Percentiles rank a stretch among this genome's conserved stretches.
Evolutionary conservation across 176 grass and related monocot genomes (phyloP).

Genomic region (Bromus sterilis): DNA sequence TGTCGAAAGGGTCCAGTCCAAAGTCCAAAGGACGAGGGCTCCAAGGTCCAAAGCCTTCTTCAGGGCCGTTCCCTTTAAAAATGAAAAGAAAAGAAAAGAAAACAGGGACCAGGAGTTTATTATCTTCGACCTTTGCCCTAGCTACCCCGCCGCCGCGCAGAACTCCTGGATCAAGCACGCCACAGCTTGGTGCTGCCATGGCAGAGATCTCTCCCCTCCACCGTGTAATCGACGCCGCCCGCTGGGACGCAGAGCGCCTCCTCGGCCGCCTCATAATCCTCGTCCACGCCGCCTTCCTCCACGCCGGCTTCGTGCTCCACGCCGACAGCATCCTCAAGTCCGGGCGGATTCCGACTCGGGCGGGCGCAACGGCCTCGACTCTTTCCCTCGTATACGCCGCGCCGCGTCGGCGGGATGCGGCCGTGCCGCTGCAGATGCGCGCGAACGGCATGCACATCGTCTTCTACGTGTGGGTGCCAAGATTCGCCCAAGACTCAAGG

Average conservation of each 20-base stretch:
- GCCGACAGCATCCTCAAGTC: background rate
- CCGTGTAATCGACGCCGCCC: background rate
- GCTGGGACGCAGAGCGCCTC: background rate
- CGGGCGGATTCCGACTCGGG: background rate
- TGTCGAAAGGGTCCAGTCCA: too few species aligned
- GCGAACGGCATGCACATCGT: background rate
- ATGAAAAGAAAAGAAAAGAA: too few species aligned
- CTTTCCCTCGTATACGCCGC: background rate
- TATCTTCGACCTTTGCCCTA: too few species aligned
- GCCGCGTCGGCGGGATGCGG: background rate
- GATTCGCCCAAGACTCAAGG: background rate
- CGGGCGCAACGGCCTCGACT: background rate
- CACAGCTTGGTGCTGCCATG: background rate
- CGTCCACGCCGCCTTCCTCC: background rate
- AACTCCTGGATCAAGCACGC: background rate
- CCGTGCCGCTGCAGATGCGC: background rate
- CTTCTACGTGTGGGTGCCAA: background rate
- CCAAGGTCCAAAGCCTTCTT: too few species aligned
- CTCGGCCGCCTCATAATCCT: background rate
- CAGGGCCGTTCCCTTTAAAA: too few species aligned
- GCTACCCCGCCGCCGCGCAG: background rate
- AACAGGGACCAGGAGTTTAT: too few species aligned
- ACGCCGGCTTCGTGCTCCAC: background rate
- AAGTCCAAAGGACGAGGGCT: too few species aligned
- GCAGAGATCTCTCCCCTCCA: background rate